Conservation (phyloP, 768 basidiomycete species). For the Lactarius vividus region DNA sequence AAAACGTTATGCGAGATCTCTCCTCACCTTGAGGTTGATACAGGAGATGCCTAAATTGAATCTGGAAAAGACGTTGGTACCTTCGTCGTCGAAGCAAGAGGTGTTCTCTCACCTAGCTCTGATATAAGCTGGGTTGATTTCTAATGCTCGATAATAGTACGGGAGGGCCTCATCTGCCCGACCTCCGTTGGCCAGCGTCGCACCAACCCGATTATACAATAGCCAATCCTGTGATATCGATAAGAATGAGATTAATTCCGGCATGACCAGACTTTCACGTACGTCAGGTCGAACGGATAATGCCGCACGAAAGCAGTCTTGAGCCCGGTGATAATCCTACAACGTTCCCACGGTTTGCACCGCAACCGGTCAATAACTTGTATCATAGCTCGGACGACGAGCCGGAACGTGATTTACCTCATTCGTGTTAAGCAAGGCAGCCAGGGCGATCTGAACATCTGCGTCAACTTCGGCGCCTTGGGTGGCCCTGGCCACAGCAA, state of each 20-base stretch:
- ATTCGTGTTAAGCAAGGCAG: constrained; percentile 86
- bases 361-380: background rate
- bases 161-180: constrained; percentile 74
- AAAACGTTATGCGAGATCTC: constrained; percentile 31
- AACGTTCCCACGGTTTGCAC: background rate
- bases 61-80: constrained; percentile 38
- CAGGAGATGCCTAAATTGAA: constrained; percentile 94
- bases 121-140: constrained; percentile 86
- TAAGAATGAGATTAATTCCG: background rate
- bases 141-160: constrained; percentile 83
- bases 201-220: constrained; percentile 90
- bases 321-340: constrained; percentile 87
- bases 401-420: constrained; percentile 51
- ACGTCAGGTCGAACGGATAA: constrained; percentile 86
- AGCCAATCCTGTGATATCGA: constrained; percentile 71
- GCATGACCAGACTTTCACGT: constrained; percentile 27
- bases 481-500: constrained; percentile 67
- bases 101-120: constrained; percentile 65
- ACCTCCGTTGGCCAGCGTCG: constrained; percentile 90
- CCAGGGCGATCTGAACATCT: constrained; percentile 93
- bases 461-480: constrained; percentile 71
- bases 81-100: background rate
- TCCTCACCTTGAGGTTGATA: constrained; percentile 71
- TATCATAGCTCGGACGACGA: background rate
- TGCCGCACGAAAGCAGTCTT: constrained; percentile 91